Percentiles rank a stretch among this genome's conserved stretches.
Evolutionary conservation across 2,329 filamentous ascomycete genomes (phyloP).

Genomic region (Myriosclerotinia scirpicola): DNA sequence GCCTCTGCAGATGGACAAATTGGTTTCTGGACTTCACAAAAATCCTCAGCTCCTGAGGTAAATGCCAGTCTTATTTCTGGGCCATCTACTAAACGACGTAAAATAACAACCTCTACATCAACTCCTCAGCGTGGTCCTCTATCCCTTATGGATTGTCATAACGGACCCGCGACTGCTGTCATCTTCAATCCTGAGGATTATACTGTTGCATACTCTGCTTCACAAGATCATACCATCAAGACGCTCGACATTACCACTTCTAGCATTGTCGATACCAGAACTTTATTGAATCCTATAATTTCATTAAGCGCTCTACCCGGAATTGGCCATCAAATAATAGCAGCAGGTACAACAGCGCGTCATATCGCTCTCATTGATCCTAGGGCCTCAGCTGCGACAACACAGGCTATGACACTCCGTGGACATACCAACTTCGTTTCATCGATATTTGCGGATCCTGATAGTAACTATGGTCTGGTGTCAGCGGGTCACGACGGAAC

Average conservation of each 20-base stretch:
- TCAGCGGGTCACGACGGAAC: slow-evolving; percentile 92
- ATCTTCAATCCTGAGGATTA: slow-evolving; percentile 82
- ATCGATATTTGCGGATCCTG: slow-evolving; percentile 50
- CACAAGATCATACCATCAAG: slow-evolving; percentile 85
- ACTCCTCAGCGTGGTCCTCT: slow-evolving; percentile 74
- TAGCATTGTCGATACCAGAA: slow-evolving; percentile 75
- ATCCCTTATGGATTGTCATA: slow-evolving; percentile 69
- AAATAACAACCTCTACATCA: slow-evolving; percentile 54
- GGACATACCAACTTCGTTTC: slow-evolving; percentile 78
- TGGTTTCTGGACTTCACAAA: slow-evolving; percentile 85
- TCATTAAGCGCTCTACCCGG: slow-evolving; percentile 73
- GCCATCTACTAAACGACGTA: slow-evolving; percentile 73
- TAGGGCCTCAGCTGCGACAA: slow-evolving; percentile 70
- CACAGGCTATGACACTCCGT: slow-evolving; percentile 84
- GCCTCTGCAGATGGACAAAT: slow-evolving; percentile 80
- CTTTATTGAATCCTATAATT: slow-evolving; percentile 80
- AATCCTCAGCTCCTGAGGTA: slow-evolving; percentile 71
- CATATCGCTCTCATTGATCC: slow-evolving; percentile 95
- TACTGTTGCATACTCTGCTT: slow-evolving; percentile 88
- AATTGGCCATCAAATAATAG: slow-evolving; percentile 52
- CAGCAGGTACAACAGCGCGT: slow-evolving; percentile 77
- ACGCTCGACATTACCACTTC: slow-evolving; percentile 89
- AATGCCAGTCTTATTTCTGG: slow-evolving; percentile 68
- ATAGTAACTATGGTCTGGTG: slow-evolving; percentile 77
- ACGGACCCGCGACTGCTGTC: slow-evolving; percentile 70